These are phyloP conservation scores for Puccinia triticina DNA, from an alignment of 1,284 basidiomycete genomes.

Conservation along the genomic window DNA sequence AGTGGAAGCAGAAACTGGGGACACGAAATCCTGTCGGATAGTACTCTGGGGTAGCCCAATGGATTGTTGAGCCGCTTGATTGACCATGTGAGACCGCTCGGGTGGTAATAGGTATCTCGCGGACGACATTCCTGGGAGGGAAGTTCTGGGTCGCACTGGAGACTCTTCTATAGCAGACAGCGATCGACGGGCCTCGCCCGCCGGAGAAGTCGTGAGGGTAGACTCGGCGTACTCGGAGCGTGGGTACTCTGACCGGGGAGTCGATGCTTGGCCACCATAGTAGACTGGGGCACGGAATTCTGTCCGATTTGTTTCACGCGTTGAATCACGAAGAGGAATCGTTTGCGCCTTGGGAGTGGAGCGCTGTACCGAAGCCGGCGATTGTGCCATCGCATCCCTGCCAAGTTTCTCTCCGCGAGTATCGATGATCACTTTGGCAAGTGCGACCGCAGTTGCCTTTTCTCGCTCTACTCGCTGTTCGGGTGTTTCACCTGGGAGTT, in stretches of 20 bases:
- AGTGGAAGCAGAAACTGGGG: not conserved
- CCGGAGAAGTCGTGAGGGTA: conserved; percentile 41
- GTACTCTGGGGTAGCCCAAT: not conserved
- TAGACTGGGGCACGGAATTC: conserved; percentile 36
- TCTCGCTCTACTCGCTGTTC: conserved; percentile 43
- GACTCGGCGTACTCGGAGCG: conserved; percentile 44
- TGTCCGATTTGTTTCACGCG: conserved; percentile 17
- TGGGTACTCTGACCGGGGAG: conserved; percentile 29
- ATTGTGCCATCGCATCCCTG: conserved; percentile 15
- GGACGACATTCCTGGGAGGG: not conserved
- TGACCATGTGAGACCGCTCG: not conserved
- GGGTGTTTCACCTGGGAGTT: conserved; percentile 51
- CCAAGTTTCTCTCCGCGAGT: conserved; percentile 38
- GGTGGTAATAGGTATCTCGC: not conserved
- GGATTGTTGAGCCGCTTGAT: not conserved
- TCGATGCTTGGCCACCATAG: not conserved
- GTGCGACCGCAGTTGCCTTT: conserved; percentile 38
- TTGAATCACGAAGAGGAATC: not conserved
- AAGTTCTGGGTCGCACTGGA: not conserved
- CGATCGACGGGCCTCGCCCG: conserved; percentile 9
- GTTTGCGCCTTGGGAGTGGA: not conserved
- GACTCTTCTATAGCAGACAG: not conserved
- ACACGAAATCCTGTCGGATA: not conserved
- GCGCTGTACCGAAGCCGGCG: not conserved
- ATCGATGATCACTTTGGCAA: conserved; percentile 44